Evolutionary conservation across 768 basidiomycete genomes (phyloP).

Genomic region (Trametes coccinea): DNA sequence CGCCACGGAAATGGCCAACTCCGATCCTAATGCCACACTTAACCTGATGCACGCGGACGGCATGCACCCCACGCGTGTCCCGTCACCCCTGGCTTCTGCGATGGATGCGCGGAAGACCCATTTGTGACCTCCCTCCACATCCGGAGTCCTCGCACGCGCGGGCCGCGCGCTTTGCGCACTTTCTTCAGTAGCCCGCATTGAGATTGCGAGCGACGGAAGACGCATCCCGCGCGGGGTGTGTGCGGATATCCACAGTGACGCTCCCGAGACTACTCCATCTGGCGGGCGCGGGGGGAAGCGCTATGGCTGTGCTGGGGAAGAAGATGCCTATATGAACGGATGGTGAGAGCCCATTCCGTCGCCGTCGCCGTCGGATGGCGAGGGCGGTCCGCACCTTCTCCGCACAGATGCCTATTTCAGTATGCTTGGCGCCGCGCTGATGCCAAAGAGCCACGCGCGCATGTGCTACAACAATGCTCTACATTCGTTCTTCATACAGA

Average conservation of each 20-base stretch:
- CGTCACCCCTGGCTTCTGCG: neutral
- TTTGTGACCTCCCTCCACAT: neutral
- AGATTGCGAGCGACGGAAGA: slow-evolving; percentile 2
- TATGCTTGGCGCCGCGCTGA: no score
- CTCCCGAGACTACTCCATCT: slow-evolving; percentile 15
- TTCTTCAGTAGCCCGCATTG: neutral
- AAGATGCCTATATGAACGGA: slow-evolving; percentile 6
- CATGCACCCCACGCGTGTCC: slow-evolving; percentile 4
- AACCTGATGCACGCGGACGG: neutral
- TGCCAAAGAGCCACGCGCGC: no score
- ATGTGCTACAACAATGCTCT: no score
- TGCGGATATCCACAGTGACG: neutral
- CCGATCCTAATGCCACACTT: slow-evolving; percentile 5
- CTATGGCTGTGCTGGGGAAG: slow-evolving; percentile 13
- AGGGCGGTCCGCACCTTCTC: slow-evolving; percentile 11
- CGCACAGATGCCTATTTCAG: slow-evolving; percentile 3
- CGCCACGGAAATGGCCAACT: slow-evolving; percentile 2
- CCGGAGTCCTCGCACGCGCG: no score
- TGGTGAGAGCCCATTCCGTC: slow-evolving; percentile 1
- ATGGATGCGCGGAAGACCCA: neutral
- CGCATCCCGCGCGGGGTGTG: neutral
- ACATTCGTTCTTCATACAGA: no score
- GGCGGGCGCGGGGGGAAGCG: neutral
- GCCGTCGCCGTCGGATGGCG: neutral
- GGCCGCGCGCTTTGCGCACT: neutral